A percentile compares a stretch with the other conserved stretches of the same genome.
Conservation (phyloP, 306 rosid genomes). For the Quercus wislizeni region DNA sequence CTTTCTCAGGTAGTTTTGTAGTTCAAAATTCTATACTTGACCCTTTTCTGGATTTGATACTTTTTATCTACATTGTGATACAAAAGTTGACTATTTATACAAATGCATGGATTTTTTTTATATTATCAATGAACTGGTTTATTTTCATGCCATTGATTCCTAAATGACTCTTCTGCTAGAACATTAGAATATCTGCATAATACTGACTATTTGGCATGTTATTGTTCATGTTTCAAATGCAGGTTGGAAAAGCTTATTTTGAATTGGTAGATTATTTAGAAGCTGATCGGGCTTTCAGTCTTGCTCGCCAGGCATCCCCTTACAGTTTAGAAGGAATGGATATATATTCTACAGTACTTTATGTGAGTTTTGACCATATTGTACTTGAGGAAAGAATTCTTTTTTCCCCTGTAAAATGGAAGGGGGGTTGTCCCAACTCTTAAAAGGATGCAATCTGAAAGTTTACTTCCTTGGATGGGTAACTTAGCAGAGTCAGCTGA, state of each 20-base stretch:
- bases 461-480: slow-evolving; percentile 2
- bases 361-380: slow-evolving; percentile 57
- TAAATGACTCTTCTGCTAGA: neutral
- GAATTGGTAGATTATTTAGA: slow-evolving; percentile 91
- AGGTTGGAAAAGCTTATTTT: slow-evolving; percentile 90
- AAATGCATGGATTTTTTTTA: neutral
- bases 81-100: neutral
- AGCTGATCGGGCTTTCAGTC: slow-evolving; percentile 87
- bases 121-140: neutral
- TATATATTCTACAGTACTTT: slow-evolving; percentile 92
- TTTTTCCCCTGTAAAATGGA: neutral
- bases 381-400: neutral
- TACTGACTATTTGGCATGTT: slow-evolving; percentile 6
- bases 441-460: neutral
- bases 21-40: slow-evolving; percentile 3
- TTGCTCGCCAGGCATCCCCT: slow-evolving; percentile 73
- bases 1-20: slow-evolving; percentile 80
- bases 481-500: neutral
- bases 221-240: slow-evolving; percentile 32
- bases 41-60: neutral
- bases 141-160: neutral
- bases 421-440: neutral
- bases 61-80: neutral
- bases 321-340: slow-evolving; percentile 98
- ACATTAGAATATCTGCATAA: slow-evolving; percentile 4